Base-by-base conservation (phyloP, 108 stramenopile genomes). In the Cylindrotheca closterium region DNA sequence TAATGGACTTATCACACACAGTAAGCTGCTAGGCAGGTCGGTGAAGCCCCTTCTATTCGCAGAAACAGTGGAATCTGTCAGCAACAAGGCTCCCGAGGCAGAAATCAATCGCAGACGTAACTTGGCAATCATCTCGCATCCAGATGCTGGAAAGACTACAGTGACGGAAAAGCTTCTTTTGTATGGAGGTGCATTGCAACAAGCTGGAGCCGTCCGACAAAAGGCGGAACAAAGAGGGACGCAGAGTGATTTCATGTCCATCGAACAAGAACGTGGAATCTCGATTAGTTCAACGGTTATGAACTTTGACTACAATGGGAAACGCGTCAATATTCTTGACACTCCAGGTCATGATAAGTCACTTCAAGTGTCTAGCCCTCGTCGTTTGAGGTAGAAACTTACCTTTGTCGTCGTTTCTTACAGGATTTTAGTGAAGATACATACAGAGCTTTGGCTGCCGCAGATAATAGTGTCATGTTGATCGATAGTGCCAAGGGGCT, bases 71-170 rank as follows among this genome's bases (percentile, higher is more conserved):
- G 37, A 7, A 42, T 15, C 37, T 10, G 37, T 42, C n/a, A 29
- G 30, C 22, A 49, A 23, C 47, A 62, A 75, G 45, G 89, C 88
- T 1, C 87, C 89, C 0, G 32, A 28, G 1, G 31, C 52, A 4
- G 94, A 98, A 75, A 93, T 96, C 50, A 60, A 81, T 15, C 78
- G 94, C 18, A 84, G 97, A 21, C 88, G 97, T 2, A 98, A 94
- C 63, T 79, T 98, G 28, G 97, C 97, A 53, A 98, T 98, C 50
- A 98, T 98, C 54, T 88, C 86, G 5, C 97, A 98, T 80, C 97
- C 97, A 51, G 97, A 98, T 63, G 88, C 92, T 19, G 96, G 97
- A 25, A 98, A 98, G 63, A 98, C 97, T 2, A 98, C 97, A 60
- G 88, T 98, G 89, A 98, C 96, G 19, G 97, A 98, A 77, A 95